Evolutionary conservation across 1,139 yeast species (phyloP).

Genomic region (Suhomyces kunorum): DNA sequence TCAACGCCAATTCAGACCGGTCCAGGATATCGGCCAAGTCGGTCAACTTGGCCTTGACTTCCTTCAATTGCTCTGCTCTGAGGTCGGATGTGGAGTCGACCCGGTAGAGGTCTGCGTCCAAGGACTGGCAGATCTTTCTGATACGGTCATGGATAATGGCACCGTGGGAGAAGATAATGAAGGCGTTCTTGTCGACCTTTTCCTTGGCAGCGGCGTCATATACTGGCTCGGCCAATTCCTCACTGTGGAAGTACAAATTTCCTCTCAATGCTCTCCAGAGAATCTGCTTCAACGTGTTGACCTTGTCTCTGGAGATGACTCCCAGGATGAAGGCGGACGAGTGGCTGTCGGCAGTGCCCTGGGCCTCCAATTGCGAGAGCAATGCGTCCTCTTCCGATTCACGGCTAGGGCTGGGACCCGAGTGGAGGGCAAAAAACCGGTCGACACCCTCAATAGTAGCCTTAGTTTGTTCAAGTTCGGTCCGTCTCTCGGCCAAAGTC

Average conservation of each 20-base stretch:
- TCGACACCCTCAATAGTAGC: conserved; percentile 61
- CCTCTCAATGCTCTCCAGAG: conserved; percentile 94
- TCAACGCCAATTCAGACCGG: conserved; percentile 57
- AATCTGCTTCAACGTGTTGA: conserved; percentile 74
- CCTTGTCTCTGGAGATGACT: conserved; percentile 72
- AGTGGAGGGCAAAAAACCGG: conserved; percentile 54
- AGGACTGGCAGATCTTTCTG: conserved; percentile 46
- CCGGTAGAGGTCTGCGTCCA: conserved; percentile 45
- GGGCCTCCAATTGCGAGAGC: conserved; percentile 31
- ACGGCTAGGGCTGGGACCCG: conserved; percentile 17
- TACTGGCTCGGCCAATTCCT: conserved; percentile 62
- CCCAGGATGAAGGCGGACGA: conserved; percentile 68
- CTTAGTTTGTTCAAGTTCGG: conserved; percentile 39
- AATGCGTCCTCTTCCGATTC: conserved; percentile 24
- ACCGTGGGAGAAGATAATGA: conserved; percentile 50
- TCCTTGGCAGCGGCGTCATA: conserved; percentile 39
- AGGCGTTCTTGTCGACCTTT: conserved; percentile 40
- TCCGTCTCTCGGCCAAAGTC: conserved; percentile 36
- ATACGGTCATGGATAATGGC: conserved; percentile 42
- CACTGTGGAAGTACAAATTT: conserved; percentile 73
- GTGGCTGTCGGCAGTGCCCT: conserved; percentile 21
- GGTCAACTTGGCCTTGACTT: conserved; percentile 53
- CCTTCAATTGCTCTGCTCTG: conserved; percentile 52
- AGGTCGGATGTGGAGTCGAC: conserved; percentile 34
- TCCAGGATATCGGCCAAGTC: conserved; percentile 62